Base-by-base conservation (phyloP, 2,329 filamentous ascomycete species). In the Coleophoma crateriformis region DNA sequence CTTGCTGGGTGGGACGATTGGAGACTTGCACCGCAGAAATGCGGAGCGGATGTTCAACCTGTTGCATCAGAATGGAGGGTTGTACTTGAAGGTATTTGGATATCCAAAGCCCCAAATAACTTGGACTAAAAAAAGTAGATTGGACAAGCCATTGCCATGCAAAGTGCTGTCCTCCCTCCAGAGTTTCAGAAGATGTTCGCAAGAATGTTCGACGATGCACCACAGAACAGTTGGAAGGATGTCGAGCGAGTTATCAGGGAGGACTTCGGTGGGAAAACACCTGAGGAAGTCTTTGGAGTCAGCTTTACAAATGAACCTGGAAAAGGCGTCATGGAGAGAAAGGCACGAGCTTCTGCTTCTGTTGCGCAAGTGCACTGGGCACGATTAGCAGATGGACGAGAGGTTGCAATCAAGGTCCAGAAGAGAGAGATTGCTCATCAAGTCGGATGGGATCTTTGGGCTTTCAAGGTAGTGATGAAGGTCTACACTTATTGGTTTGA, bases 291-390 rank as follows among this genome's bases (percentile, higher is more conserved):
- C 0, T 97, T 97, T 68, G 91, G 90, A 0, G 84, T 96, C 17
- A 90, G 87, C 60, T 95, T 96, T 64, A 74, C 74, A 0, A 82
- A 85, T 3, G 82, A 82, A 46, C 67, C 74, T n/a, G 73, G 71
- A 0, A 82, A 77, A 53, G 84, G 84, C 1, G 71, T 85, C 1
- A 86, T 87, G 81, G 84, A 87, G 67, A 83, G 73, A 71, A 88
- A 71, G 68, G 88, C 73, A 65, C 81, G 75, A 75, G 87, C 60
- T 48, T 84, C 55, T 63, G 94, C 94, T 2, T 95, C 89, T 66
- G 92, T 99, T 8, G 94, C 94, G 1, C 94, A 97, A 70, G 94
- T 99, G 2, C 94, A 97, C 66, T 96, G 92, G 90, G 94, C 94
- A 7, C 76, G 85, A 52, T 68, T 97, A 50, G 71, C 82, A 3